These are phyloP conservation scores for Platismatia glauca DNA, from an alignment of 495 filamentous ascomycete species.

Conservation along the genomic window DNA sequence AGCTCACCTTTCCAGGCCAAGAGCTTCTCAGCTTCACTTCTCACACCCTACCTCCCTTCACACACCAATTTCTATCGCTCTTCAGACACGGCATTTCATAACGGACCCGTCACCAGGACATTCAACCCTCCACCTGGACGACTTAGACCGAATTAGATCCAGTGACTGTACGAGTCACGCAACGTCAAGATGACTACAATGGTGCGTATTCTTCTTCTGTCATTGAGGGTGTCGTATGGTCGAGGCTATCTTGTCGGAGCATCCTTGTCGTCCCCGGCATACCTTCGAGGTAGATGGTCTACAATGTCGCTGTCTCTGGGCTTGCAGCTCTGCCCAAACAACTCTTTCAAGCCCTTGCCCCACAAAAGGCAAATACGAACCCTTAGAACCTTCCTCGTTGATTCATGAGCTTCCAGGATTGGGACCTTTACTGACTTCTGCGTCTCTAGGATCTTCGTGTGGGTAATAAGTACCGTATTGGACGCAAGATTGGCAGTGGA, in stretches of 20 bases:
- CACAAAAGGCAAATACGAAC: constrained; percentile 12
- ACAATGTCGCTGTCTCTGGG: constrained; percentile 12
- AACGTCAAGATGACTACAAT: constrained; percentile 42
- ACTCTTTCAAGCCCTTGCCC: not conserved
- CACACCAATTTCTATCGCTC: constrained; percentile 14
- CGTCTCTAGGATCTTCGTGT: constrained; percentile 82
- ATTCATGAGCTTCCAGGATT: not conserved
- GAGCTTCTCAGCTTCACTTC: not conserved
- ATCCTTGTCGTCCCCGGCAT: constrained; percentile 1
- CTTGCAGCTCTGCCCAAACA: constrained; percentile 11
- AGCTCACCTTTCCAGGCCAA: not conserved
- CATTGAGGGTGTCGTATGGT: constrained; percentile 20
- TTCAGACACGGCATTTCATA: not conserved
- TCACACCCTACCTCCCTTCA: constrained; percentile 1
- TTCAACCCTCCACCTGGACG: not conserved
- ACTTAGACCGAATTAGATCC: constrained; percentile 18
- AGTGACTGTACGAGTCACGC: constrained; percentile 26
- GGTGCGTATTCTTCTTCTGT: constrained; percentile 34
- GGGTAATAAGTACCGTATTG: constrained; percentile 99
- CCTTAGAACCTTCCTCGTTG: not conserved
- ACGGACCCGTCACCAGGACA: constrained; percentile 8
- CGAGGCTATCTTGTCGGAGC: not conserved
- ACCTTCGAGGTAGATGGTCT: constrained; percentile 3
- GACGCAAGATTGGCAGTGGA: constrained; percentile 97
- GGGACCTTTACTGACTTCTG: constrained; percentile 29